Conservation (phyloP, 73 alveolate species). For the Paramecium tetraurelia region DNA sequence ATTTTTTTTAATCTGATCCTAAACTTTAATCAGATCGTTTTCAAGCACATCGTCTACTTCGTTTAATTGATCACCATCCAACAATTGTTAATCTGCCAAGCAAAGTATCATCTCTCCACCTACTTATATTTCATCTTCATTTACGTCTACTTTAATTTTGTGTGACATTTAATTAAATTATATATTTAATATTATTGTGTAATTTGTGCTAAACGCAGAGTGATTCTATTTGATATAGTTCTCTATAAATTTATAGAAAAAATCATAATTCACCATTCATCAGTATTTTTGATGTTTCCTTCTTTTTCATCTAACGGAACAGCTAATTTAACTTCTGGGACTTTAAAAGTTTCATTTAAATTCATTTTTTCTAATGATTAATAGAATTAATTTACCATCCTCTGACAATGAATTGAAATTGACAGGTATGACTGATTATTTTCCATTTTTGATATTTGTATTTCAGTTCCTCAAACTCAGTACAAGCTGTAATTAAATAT, state of each 20-base stretch:
- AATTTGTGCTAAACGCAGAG: background rate
- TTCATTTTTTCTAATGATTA: background rate
- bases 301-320: conserved; percentile 21
- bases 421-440: background rate
- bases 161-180: background rate
- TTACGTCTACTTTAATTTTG: conserved; percentile 4
- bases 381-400: background rate
- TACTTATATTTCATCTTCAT: conserved; percentile 17
- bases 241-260: background rate
- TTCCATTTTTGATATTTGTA: conserved; percentile 18
- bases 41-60: conserved; percentile 11
- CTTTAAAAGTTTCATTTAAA: background rate
- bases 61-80: conserved; percentile 3
- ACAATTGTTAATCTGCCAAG: background rate
- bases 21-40: background rate
- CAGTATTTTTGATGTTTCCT: background rate
- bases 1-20: background rate
- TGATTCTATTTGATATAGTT: background rate
- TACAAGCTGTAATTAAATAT: background rate
- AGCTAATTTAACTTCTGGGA: background rate
- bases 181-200: background rate
- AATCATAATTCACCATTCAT: conserved; percentile 6
- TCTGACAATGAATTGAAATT: background rate
- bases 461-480: conserved; percentile 1
- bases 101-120: background rate